A percentile compares a stretch with the other conserved stretches of the same genome.
Evolutionary conservation across 2,329 filamentous ascomycete genomes (phyloP).

Genomic region (Microcyclospora tardicrescens): DNA sequence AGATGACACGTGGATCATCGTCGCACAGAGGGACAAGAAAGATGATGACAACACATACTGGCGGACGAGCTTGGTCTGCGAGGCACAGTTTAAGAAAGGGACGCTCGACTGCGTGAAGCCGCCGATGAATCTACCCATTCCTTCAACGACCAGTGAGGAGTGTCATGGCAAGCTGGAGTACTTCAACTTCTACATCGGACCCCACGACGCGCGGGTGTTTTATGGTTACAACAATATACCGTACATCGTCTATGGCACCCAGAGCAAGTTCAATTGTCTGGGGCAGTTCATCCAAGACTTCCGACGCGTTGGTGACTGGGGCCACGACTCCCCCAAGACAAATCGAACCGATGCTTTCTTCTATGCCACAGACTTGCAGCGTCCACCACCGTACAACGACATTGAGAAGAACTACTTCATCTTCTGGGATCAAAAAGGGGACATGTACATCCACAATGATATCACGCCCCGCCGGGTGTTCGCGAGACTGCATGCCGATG

Average conservation of each 20-base stretch:
- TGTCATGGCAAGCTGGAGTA: conserved; percentile 34
- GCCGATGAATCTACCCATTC: conserved; percentile 34
- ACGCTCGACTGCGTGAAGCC: conserved; percentile 31
- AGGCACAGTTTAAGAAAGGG: conserved; percentile 34
- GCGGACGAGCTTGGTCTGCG: conserved; percentile 33
- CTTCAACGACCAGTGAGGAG: conserved; percentile 31
- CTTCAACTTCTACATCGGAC: conserved; percentile 37
- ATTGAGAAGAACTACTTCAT: conserved; percentile 52
- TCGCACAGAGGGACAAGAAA: conserved; percentile 20
- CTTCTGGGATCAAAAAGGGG: conserved; percentile 42
- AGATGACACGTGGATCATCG: conserved; percentile 38
- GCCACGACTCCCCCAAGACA: conserved; percentile 7
- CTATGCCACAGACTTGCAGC: conserved; percentile 38
- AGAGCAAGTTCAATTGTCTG: conserved; percentile 42
- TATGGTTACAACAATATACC: conserved; percentile 37
- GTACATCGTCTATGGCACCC: conserved; percentile 43
- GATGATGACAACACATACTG: conserved; percentile 12
- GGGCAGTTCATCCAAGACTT: conserved; percentile 46
- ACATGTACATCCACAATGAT: conserved; percentile 43
- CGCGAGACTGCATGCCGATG: conserved; percentile 33
- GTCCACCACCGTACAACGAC: conserved; percentile 31
- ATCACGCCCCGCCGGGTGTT: conserved; percentile 39
- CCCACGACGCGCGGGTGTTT: conserved; percentile 47
- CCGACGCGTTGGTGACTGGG: conserved; percentile 31
- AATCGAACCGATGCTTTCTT: conserved; percentile 23